Evolutionary conservation across 2,329 filamentous ascomycete species (phyloP), one percentile per base, ranked within the genome.

Genomic region (Paecilomyces fulvus): DNA sequence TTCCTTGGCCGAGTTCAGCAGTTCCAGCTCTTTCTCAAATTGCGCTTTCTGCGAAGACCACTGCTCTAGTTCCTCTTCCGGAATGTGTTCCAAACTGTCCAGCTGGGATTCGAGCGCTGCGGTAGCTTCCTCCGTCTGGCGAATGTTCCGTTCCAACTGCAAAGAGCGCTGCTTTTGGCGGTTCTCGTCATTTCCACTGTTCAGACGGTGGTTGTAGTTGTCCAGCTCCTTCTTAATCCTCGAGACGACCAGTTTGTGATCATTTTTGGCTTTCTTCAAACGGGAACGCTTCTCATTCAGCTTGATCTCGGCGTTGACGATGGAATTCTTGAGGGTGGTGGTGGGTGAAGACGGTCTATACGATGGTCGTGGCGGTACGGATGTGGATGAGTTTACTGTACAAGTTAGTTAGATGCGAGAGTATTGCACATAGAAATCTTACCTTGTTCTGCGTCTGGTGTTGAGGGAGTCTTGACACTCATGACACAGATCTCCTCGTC

Each of bases 291-390:
- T 78, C 59, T 86, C 83, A 58, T 79, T 79, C 25, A 85, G 70
- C 64, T 83, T 84, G 53, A 78, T 75, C 65, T 86, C 83, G 43
- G 82, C 82, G 43, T 83, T 82, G 59, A 80, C 74, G 55, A 87
- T 84, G 7, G 84, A 86, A 58, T 85, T 85, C 67, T 81, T 84
- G 53, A 87, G 73, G 1, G 84, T 86, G 14, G 84, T 85, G 12
- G 80, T 81, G 14, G 84, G 84, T 23, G 84, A 86, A 43, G 83
- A 83, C 50, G 84, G 84, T 49, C 83, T 80, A 55, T 85, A 77
- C 30, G 80, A 77, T 59, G 82, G 81, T 59, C 83, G 82, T 52
- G 79, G 76, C 49, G 80, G 75, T 25, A 80, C 75, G 17, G 76
- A 69, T 25, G 76, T 68, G 53, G 73, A 68, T 55, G 68, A 68